Evolutionary conservation across 164 flowering plant species (phyloP), one percentile per base, ranked within the genome.

Genomic region (Brasenia schreberi): DNA sequence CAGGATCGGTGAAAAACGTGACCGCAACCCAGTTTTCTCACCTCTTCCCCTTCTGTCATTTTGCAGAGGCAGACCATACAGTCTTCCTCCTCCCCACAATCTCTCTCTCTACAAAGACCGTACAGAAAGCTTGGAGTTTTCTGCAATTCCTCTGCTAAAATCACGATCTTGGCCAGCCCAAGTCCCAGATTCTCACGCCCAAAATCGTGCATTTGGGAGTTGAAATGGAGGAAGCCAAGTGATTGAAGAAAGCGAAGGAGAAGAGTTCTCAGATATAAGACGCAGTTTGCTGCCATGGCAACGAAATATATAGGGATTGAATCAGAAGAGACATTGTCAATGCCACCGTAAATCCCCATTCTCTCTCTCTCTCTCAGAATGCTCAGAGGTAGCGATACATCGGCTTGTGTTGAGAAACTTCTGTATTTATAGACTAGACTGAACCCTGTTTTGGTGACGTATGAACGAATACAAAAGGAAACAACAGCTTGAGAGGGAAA

Each of bases 1-100:
- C 94, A 90, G 18, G 67, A 70, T 69, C 76, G 81, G 56, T 90
- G 97, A 64, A 90, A 90, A 23, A 86, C 84, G 71, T 90, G 97
- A 69, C 84, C 62, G 72, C 97, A 90, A 19, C 70, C 76, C 43
- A 90, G 79, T 78, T 58, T 74, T 60, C 90, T 82, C 68, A 88
- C 87, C 63, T 42, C 73, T 18, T 88, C 87, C 5, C 97, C 92
- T 0, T 80, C 80, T 7, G 64, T 70, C n/a, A 86, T 16, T 75
- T 71, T 70, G 71, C 73, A 75, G 75, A 84, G 66, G 70, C 94
- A 90, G 65, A 90, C 85, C 65, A 85, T 80, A 66, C 97, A 90
- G 42, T 78, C 72, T n/a, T 79, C 42, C 62, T 7, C 68, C 14
- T 19, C 52, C 0, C 53, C 77, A 18, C 12, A 66, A 7, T 53